Percentiles rank a stretch among this genome's conserved stretches.
Evolutionary conservation across 2,329 filamentous ascomycete species (phyloP).

Genomic region (Diaporthe destruens): DNA sequence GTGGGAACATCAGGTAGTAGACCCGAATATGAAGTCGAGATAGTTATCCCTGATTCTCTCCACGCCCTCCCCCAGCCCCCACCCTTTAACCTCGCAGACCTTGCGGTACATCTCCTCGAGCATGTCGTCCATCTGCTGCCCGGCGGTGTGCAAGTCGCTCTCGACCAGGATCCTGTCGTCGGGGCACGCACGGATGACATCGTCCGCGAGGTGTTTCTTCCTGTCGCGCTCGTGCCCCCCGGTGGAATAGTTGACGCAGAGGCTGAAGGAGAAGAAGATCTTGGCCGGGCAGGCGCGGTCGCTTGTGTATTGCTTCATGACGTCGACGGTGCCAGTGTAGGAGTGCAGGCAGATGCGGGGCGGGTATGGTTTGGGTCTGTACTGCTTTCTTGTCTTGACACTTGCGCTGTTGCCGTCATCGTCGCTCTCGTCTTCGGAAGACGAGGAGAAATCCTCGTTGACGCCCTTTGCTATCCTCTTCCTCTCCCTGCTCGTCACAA

Average conservation of each 20-base stretch:
- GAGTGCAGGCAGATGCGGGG: slow-evolving; percentile 94
- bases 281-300: slow-evolving; percentile 78
- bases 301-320: slow-evolving; percentile 82
- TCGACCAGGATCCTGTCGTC: slow-evolving; percentile 86
- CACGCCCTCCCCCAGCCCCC: slow-evolving; percentile 80
- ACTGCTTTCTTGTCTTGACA: slow-evolving; percentile 31
- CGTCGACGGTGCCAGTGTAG: slow-evolving; percentile 83
- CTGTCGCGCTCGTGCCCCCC: slow-evolving; percentile 57
- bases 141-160: slow-evolving; percentile 89
- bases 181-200: slow-evolving; percentile 78
- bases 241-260: slow-evolving; percentile 80
- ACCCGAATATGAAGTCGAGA: slow-evolving; percentile 79
- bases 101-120: slow-evolving; percentile 82
- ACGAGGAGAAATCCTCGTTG: slow-evolving; percentile 58
- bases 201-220: slow-evolving; percentile 60
- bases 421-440: slow-evolving; percentile 39
- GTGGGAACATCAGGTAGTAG: slow-evolving; percentile 9
- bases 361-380: slow-evolving; percentile 74
- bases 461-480: slow-evolving; percentile 61
- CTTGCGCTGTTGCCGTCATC: slow-evolving; percentile 38
- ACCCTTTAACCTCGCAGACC: slow-evolving; percentile 83
- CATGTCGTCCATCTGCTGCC: slow-evolving; percentile 80
- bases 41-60: slow-evolving; percentile 79
- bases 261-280: slow-evolving; percentile 91
- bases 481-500: slow-evolving; percentile 71